Conservation (phyloP, 257 asterid species). For the Euphrasia confusa region DNA sequence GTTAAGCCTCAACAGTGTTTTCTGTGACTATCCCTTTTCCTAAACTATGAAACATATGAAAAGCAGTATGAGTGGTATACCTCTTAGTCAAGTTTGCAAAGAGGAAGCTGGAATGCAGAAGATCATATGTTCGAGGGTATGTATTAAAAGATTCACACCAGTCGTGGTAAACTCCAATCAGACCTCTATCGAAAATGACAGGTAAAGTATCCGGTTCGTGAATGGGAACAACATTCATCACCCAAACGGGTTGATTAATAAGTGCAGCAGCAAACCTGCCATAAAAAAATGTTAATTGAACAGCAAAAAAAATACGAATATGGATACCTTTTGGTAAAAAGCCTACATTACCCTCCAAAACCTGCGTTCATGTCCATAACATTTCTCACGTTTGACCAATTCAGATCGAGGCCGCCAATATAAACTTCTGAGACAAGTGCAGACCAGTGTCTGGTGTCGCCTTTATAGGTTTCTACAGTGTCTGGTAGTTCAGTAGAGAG, state of each 20-base stretch:
- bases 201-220: slow-evolving; percentile 68
- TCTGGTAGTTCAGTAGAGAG: slow-evolving; percentile 41
- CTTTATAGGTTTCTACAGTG: slow-evolving; percentile 55
- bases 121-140: slow-evolving; percentile 89
- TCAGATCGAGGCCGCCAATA: slow-evolving; percentile 56
- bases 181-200: slow-evolving; percentile 77
- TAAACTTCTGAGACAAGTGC: slow-evolving; percentile 77
- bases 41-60: neutral
- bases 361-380: slow-evolving; percentile 96
- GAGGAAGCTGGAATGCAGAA: slow-evolving; percentile 83
- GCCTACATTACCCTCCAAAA: slow-evolving; percentile 78
- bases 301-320: neutral
- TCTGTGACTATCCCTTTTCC: neutral
- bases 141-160: slow-evolving; percentile 96
- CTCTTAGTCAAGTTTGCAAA: slow-evolving; percentile 63
- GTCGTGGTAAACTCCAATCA: slow-evolving; percentile 88
- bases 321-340: neutral
- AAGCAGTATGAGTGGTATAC: slow-evolving; percentile 27
- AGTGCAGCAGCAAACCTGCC: slow-evolving; percentile 88
- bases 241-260: slow-evolving; percentile 61
- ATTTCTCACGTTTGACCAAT: slow-evolving; percentile 72
- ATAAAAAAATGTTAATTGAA: neutral
- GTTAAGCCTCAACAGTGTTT: neutral
- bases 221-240: slow-evolving; percentile 82
- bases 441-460: slow-evolving; percentile 81